phyloP scores from a whole-genome alignment of 371 early-diverging fungal genomes.

The Choanephora cucurbitarum region DNA sequence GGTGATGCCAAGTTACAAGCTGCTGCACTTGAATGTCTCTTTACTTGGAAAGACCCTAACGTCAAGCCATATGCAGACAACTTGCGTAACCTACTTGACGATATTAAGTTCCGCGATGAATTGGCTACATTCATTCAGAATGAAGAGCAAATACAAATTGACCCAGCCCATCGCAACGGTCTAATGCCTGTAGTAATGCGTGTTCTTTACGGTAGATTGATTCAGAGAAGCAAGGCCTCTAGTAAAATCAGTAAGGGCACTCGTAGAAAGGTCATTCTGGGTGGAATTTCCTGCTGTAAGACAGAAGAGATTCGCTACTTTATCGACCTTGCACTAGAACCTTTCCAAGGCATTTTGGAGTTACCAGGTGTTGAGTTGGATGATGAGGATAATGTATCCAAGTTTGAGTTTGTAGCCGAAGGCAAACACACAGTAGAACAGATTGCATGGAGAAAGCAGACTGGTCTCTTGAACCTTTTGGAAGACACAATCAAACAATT shows the following conservation, averaged over 20 bases:
- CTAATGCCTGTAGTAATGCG: slow-evolving; percentile 79
- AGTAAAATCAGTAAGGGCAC: slow-evolving; percentile 54
- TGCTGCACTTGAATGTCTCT: slow-evolving; percentile 79
- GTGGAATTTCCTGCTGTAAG: slow-evolving; percentile 70
- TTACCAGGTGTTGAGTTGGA: slow-evolving; percentile 32
- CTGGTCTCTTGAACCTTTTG: slow-evolving; percentile 78
- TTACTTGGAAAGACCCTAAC: slow-evolving; percentile 74
- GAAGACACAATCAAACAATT: slow-evolving; percentile 86
- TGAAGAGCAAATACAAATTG: slow-evolving; percentile 59
- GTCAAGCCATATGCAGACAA: slow-evolving; percentile 74
- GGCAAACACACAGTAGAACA: slow-evolving; percentile 29
- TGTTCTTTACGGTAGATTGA: slow-evolving; percentile 88
- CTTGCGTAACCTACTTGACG: slow-evolving; percentile 75
- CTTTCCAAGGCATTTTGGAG: slow-evolving; percentile 59
- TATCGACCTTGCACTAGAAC: slow-evolving; percentile 77
- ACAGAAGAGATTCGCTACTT: slow-evolving; percentile 70
- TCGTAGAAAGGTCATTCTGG: slow-evolving; percentile 79
- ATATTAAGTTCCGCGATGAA: slow-evolving; percentile 88
- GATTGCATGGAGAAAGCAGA: slow-evolving; percentile 67
- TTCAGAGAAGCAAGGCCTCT: slow-evolving; percentile 69
- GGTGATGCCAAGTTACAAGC: slow-evolving; percentile 82
- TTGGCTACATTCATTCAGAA: slow-evolving; percentile 74
- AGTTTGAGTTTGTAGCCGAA: slow-evolving; percentile 21
- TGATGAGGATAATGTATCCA: slow-evolving; percentile 14
- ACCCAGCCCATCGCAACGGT: slow-evolving; percentile 64